These are phyloP conservation scores for Gracilaria domingensis DNA, from an alignment of 23 red algal species.

Conservation along the genomic window DNA sequence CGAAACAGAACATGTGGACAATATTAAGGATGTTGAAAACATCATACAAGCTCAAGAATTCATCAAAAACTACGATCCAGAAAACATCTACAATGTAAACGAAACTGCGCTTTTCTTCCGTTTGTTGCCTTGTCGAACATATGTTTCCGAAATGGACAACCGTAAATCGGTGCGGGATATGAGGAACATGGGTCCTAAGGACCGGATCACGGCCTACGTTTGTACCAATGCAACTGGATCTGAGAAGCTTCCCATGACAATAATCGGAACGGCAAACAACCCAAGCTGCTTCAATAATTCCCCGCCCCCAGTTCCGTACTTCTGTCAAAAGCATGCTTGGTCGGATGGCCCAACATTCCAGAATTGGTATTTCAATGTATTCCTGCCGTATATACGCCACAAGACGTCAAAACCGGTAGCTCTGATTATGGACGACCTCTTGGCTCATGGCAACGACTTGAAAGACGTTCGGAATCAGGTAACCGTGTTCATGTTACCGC, in stretches of 20 bases:
- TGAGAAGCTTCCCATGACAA: conserved; percentile 31
- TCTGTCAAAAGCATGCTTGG: conserved; percentile 29
- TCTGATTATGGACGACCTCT: conserved; percentile 22
- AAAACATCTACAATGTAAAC: conserved; percentile 38
- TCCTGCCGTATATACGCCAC: conserved; percentile 19
- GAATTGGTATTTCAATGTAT: conserved; percentile 22
- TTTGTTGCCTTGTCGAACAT: conserved; percentile 22
- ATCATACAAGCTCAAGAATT: not conserved
- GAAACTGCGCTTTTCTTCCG: conserved; percentile 35
- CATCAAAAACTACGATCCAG: conserved; percentile 24
- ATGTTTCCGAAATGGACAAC: not conserved
- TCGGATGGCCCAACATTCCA: conserved; percentile 11
- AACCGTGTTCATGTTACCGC: not conserved
- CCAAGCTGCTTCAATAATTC: conserved; percentile 42
- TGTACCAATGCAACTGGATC: conserved; percentile 34
- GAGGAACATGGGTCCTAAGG: conserved; percentile 18
- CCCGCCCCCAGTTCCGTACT: conserved; percentile 13
- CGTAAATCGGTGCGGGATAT: conserved; percentile 9
- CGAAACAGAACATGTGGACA: conserved; percentile 3
- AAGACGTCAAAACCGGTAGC: conserved; percentile 25
- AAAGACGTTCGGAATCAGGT: conserved; percentile 27
- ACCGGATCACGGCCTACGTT: conserved; percentile 30
- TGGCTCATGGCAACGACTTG: conserved; percentile 11
- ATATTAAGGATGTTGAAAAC: not conserved
- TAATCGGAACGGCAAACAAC: not conserved